Evolutionary conservation across 2,329 filamentous ascomycete genomes (phyloP).

Genomic region (Cercospora nicotianae): DNA sequence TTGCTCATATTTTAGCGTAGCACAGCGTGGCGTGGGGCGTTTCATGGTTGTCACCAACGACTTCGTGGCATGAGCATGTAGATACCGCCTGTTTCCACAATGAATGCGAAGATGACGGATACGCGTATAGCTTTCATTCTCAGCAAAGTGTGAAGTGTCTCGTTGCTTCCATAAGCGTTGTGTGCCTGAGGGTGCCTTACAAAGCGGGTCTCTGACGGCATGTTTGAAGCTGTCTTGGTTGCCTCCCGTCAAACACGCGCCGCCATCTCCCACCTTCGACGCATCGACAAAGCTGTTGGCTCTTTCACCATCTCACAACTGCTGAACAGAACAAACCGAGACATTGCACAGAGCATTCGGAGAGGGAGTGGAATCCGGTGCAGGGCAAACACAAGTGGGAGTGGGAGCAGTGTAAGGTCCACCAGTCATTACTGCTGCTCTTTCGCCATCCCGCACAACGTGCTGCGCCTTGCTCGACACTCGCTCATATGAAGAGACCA

Average conservation of each 20-base stretch:
- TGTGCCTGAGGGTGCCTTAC: neutral
- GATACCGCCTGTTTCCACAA: neutral
- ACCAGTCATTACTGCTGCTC: constrained; percentile 4
- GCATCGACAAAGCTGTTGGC: neutral
- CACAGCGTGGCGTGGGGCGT: constrained; percentile 17
- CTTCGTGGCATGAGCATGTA: neutral
- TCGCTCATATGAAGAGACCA: constrained; percentile 25
- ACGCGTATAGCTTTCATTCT: neutral
- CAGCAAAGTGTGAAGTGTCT: neutral
- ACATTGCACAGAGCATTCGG: neutral
- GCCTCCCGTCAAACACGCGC: constrained; percentile 5
- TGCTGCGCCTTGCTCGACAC: constrained; percentile 4
- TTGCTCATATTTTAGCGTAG: constrained; percentile 14
- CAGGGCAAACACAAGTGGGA: constrained; percentile 1
- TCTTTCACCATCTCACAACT: neutral
- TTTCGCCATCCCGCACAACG: neutral
- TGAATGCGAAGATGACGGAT: neutral
- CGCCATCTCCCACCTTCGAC: neutral
- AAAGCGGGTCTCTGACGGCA: constrained; percentile 1
- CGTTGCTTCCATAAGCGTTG: neutral
- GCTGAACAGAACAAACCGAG: neutral
- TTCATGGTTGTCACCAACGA: neutral
- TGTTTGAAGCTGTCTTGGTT: constrained; percentile 2
- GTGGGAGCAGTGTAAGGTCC: constrained; percentile 9
- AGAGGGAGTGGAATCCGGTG: neutral